Base-by-base conservation (phyloP, 768 basidiomycete genomes). In the Chlorophyllum brunneum region DNA sequence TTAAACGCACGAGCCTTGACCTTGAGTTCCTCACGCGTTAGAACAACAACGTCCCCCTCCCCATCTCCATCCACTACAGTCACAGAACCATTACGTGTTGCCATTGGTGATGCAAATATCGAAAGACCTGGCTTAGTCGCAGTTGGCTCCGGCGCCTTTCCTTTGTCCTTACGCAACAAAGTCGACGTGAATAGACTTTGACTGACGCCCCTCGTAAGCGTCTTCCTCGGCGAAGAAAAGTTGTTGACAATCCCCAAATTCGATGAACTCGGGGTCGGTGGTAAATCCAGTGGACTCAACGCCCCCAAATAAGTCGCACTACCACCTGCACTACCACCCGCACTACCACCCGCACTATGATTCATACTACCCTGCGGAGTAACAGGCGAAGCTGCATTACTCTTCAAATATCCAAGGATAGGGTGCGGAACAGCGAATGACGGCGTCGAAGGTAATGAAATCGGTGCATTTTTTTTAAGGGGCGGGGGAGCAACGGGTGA, bases 371-470 rank as follows among this genome's bases (percentile, higher is more conserved):
- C 20, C 26, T 36, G 50, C 49, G 49, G 40, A 13, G 33, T 43
- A 4, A 52, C 7, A 22, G 52, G 47, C n/a, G 55, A 62, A 51
- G 55, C 55, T 60, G 56, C 62, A 31, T 55, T 55, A 47, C 56
- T 59, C 33, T 69, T 68, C 18, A 75, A 52, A 50, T 70, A 66
- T 10, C 61, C 64, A 2, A 70, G 54, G 1, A 70, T 58, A 10
- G 68, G 67, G 42, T 69, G 72, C 13, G 62, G 59, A 9, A 65
- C 67, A 41, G 59, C 58, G 7, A 65, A 59, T 16, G 70, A 70
- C 3, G 79, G 77, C 1, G 78, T 79, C 0, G 72, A 63, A 4
- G 77, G 78, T 2, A 79, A 65, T 5, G 79, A 75, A 30, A 81
- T 74, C 5, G 73, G 75, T 49, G 70, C 67, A 5, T 63, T 63